Percentiles rank a stretch among this genome's conserved stretches.
phyloP scores from a whole-genome alignment of 1,284 basidiomycete genomes.

The Peniophora sp. region DNA sequence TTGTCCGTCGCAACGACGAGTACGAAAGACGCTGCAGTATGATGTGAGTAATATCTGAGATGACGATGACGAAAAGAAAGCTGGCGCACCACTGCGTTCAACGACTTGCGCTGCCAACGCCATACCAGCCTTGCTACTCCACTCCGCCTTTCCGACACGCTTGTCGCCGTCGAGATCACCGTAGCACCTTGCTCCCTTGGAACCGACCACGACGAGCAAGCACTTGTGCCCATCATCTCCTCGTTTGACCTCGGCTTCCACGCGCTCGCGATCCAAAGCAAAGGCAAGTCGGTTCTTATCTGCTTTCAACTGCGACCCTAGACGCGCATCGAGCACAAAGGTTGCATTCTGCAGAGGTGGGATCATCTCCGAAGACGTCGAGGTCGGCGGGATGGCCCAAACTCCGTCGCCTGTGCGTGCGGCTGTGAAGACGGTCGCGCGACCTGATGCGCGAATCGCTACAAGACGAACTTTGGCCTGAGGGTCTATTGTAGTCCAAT shows the following conservation, averaged over 20 bases:
- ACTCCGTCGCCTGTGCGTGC: slow-evolving; percentile 27
- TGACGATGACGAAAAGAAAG: neutral
- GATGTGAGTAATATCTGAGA: neutral
- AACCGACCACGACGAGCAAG: slow-evolving; percentile 47
- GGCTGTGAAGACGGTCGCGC: slow-evolving; percentile 51
- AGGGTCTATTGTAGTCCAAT: slow-evolving; percentile 31
- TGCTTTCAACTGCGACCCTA: slow-evolving; percentile 40
- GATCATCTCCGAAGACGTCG: slow-evolving; percentile 28
- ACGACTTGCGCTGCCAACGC: slow-evolving; percentile 44
- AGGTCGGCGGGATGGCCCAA: slow-evolving; percentile 35
- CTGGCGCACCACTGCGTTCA: slow-evolving; percentile 39
- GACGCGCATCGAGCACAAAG: slow-evolving; percentile 58
- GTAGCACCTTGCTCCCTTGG: slow-evolving; percentile 46
- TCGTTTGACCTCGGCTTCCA: slow-evolving; percentile 12
- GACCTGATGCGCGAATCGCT: slow-evolving; percentile 52
- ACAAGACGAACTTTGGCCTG: slow-evolving; percentile 53
- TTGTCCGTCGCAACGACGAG: slow-evolving; percentile 57
- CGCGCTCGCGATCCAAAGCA: slow-evolving; percentile 15
- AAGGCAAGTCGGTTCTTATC: slow-evolving; percentile 34
- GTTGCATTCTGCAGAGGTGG: slow-evolving; percentile 42
- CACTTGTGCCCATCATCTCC: slow-evolving; percentile 18
- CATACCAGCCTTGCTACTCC: slow-evolving; percentile 42
- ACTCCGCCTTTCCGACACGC: slow-evolving; percentile 47
- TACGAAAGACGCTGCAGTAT: slow-evolving; percentile 44
- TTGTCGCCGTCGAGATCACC: slow-evolving; percentile 53